phyloP scores from a whole-genome alignment of 371 early-diverging fungal genomes.

The Mycotypha africana region DNA sequence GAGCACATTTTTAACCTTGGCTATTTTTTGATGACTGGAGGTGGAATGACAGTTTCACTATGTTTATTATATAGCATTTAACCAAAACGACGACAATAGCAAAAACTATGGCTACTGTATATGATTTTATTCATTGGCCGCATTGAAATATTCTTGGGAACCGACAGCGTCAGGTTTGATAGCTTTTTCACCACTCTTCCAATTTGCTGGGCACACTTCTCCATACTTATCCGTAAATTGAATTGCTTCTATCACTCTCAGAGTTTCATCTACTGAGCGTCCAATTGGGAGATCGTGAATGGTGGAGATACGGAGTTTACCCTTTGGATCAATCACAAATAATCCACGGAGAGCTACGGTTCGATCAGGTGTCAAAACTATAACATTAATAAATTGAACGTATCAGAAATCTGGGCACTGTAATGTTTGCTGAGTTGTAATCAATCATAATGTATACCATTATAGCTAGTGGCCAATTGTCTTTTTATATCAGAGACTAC shows the following conservation, averaged over 20 bases:
- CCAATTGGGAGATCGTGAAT: slow-evolving; percentile 86
- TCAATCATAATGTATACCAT: slow-evolving; percentile 57
- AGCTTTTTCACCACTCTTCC: slow-evolving; percentile 75
- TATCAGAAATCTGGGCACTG: neutral
- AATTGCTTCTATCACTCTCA: slow-evolving; percentile 95
- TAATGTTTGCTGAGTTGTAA: too few relatives aligned
- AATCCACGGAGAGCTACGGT: slow-evolving; percentile 68
- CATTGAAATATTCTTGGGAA: slow-evolving; percentile 74
- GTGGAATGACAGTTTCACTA: too few relatives aligned
- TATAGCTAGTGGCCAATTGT: slow-evolving; percentile 78
- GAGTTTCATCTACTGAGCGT: slow-evolving; percentile 89
- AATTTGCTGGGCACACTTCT: slow-evolving; percentile 65
- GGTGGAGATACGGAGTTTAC: slow-evolving; percentile 59
- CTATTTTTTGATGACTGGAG: too few relatives aligned
- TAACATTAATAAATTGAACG: neutral
- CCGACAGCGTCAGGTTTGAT: slow-evolving; percentile 67
- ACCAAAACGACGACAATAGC: too few relatives aligned
- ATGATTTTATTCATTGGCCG: slow-evolving; percentile 7
- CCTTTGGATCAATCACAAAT: slow-evolving; percentile 94
- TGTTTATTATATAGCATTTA: too few relatives aligned
- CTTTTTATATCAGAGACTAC: slow-evolving; percentile 85
- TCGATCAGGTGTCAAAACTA: slow-evolving; percentile 63
- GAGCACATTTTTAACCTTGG: too few relatives aligned
- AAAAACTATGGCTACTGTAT: too few relatives aligned
- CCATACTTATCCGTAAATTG: slow-evolving; percentile 91